phyloP scores from a whole-genome alignment of 768 basidiomycete genomes.

The Gloeopeniophorella convolvens region DNA sequence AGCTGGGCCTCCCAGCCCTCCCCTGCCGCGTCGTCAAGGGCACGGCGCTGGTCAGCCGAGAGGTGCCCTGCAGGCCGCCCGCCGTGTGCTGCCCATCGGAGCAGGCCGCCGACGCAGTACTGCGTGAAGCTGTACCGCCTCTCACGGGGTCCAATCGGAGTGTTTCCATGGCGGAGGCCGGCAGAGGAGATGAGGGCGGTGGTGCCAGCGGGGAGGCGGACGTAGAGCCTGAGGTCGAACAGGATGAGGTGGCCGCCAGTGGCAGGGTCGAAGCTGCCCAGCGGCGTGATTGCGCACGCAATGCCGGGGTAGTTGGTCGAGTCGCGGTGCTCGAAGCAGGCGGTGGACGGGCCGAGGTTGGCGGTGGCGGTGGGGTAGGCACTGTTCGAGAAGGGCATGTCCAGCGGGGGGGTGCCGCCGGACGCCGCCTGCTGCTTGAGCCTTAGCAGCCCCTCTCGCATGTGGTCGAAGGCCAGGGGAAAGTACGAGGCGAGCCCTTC shows the following conservation, averaged over 20 bases:
- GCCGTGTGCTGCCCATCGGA: too few relatives aligned
- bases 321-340: slow-evolving; percentile 13
- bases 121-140: slow-evolving; percentile 10
- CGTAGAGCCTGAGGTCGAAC: slow-evolving; percentile 14
- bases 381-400: slow-evolving; percentile 17
- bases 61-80: too few relatives aligned
- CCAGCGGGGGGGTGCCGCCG: too few relatives aligned
- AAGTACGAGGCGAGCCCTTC: too few relatives aligned
- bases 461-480: too few relatives aligned
- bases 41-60: too few relatives aligned
- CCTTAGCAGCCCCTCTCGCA: too few relatives aligned
- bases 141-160: slow-evolving; percentile 11
- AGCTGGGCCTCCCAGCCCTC: too few relatives aligned
- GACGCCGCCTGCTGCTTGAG: too few relatives aligned
- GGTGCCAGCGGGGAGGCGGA: slow-evolving; percentile 21
- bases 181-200: slow-evolving; percentile 21
- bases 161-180: slow-evolving; percentile 19
- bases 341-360: slow-evolving; percentile 18
- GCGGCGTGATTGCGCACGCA: slow-evolving; percentile 17
- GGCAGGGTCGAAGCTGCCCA: slow-evolving; percentile 19
- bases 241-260: slow-evolving; percentile 21
- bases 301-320: slow-evolving; percentile 5
- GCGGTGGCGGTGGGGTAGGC: slow-evolving; percentile 15
- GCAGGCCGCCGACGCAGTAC: slow-evolving; percentile 4
- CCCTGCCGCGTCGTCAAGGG: too few relatives aligned